Evolutionary conservation across 2,329 filamentous ascomycete genomes (phyloP), one percentile per base, ranked within the genome.

Genomic region (Epichloe typhina): DNA sequence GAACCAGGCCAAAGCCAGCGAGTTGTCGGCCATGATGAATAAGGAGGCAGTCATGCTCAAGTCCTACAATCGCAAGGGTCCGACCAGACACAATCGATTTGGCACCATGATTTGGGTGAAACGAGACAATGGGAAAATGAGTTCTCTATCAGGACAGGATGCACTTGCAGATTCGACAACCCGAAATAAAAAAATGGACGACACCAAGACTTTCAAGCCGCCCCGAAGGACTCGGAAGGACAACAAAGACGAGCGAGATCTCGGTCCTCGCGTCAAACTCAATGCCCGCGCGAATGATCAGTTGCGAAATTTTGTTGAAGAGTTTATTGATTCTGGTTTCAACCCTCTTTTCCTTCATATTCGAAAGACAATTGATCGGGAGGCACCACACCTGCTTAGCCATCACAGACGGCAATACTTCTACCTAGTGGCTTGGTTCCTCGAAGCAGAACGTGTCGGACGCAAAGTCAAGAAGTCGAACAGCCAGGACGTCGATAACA

Each of bases 61-160:
- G 58, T 78, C 84, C 46, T 84, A 89, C 59, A 84, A 84, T 50
- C 84, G 82, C 58, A 83, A 83, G 61, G 86, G 86, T 3, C 87
- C 90, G 0, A 90, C 88, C 3, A 76, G 93, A 46, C 93, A 98
- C 66, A 95, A 90, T 58, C 80, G 93, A 36, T 98, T 97, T 61
- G 93, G 93, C 3, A 95, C 90, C 11, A 97, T 97, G 87, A 82
- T 96, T 36, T 97, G 91, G 90, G 81, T 98, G 38, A 88, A 95
- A 69, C 76, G 90, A 51, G 86, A 89, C 46, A 85, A 90, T 58
- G 82, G 85, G 47, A 90, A 90, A 61, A 79, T 93, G 59, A 85
- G 87, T 0, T 89, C 90, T 0, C 77, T 98, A 2, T 90, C 89
- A 0, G 93, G 93, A 1, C 91, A 97, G 63, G 84, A 89, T 58